Percentiles rank a stretch among this genome's conserved stretches.
phyloP scores from a whole-genome alignment of 805 yeast species.

The Barnettozyma sp. region DNA sequence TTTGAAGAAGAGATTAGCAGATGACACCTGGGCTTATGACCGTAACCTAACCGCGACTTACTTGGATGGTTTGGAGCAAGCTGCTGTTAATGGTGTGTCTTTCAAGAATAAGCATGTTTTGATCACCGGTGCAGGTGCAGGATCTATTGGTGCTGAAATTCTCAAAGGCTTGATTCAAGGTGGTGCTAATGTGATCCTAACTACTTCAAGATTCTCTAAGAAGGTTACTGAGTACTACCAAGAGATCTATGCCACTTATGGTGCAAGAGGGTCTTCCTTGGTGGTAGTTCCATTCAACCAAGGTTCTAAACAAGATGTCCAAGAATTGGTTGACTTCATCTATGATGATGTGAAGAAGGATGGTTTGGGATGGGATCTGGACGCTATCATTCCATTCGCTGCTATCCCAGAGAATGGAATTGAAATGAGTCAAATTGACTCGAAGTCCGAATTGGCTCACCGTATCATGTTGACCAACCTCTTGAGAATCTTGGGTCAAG shows the following conservation, averaged over 20 bases:
- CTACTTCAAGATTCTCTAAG: constrained; percentile 93
- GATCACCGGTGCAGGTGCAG: constrained; percentile 98
- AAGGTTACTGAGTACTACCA: constrained; percentile 95
- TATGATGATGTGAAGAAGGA: constrained; percentile 78
- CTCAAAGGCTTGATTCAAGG: constrained; percentile 92
- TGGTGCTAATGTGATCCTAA: constrained; percentile 95
- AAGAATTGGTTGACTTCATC: constrained; percentile 76
- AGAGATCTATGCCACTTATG: constrained; percentile 83
- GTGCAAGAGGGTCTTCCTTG: constrained; percentile 86
- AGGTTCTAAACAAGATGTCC: constrained; percentile 92
- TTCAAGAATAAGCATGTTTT: constrained; percentile 84
- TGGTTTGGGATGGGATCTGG: constrained; percentile 97
- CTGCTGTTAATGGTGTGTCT: constrained; percentile 90
- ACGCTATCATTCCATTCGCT: constrained; percentile 93
- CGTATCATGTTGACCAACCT: constrained; percentile 97
- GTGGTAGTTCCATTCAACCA: constrained; percentile 98
- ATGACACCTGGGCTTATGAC: constrained; percentile 82
- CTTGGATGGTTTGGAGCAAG: constrained; percentile 86
- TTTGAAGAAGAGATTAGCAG: constrained; percentile 66
- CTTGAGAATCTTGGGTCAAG: constrained; percentile 84
- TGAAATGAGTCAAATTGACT: constrained; percentile 86
- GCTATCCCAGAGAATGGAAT: constrained; percentile 99
- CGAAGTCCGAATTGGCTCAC: constrained; percentile 96
- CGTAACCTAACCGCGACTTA: constrained; percentile 67
- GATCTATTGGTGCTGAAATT: constrained; percentile 97